These are phyloP conservation scores for Diplotaxis tenuifolia DNA, from an alignment of 345 rosid species.

Conservation along the genomic window DNA sequence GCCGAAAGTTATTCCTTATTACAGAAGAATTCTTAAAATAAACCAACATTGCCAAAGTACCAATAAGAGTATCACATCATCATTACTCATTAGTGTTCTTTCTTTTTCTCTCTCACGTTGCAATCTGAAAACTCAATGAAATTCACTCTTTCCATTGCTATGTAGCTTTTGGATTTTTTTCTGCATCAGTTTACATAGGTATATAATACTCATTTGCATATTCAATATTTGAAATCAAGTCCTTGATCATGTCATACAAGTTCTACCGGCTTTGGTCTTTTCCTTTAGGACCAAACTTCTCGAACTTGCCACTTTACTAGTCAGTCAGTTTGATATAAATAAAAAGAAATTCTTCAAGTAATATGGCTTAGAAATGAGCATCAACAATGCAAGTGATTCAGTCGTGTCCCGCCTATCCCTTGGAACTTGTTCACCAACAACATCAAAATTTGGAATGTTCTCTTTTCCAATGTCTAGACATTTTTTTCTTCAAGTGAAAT, in stretches of 20 bases:
- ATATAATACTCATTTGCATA: neutral
- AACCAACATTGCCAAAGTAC: neutral
- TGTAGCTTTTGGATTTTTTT: neutral
- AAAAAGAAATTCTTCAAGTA: neutral
- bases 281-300: neutral
- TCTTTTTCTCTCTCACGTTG: neutral
- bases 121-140: neutral
- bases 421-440: neutral
- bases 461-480: conserved; percentile 8
- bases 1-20: neutral
- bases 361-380: conserved; percentile 16
- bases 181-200: neutral
- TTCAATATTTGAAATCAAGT: neutral
- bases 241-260: neutral
- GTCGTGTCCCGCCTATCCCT: neutral
- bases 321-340: neutral
- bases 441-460: conserved; percentile 3
- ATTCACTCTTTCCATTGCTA: neutral
- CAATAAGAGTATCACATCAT: neutral
- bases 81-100: neutral
- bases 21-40: neutral
- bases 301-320: neutral
- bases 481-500: neutral
- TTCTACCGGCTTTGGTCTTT: neutral
- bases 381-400: conserved; percentile 17